Percentiles rank a stretch among this genome's conserved stretches.
Evolutionary conservation across 2,329 filamentous ascomycete genomes (phyloP).

Genomic region (Chrysosporium keratinophilum): DNA sequence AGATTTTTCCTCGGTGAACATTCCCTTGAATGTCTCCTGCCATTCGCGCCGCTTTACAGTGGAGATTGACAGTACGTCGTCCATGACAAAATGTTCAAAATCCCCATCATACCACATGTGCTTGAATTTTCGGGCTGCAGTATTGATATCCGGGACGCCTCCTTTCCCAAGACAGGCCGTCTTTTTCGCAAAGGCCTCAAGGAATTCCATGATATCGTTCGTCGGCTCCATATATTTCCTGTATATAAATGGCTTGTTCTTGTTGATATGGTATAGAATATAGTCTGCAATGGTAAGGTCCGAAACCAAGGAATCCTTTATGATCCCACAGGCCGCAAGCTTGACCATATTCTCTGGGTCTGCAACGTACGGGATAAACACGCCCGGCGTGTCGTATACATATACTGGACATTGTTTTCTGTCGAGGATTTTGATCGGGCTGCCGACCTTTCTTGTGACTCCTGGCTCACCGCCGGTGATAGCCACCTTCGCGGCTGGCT

Average conservation of each 20-base stretch:
- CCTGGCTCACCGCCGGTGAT: constrained; percentile 79
- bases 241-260: constrained; percentile 53
- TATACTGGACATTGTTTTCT: constrained; percentile 54
- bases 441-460: constrained; percentile 74
- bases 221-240: constrained; percentile 57
- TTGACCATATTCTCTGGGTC: constrained; percentile 87
- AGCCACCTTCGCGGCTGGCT: constrained; percentile 42
- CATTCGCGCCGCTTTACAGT: constrained; percentile 39
- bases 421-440: constrained; percentile 69
- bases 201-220: constrained; percentile 67
- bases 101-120: constrained; percentile 70
- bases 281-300: constrained; percentile 77
- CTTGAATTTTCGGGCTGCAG: constrained; percentile 68
- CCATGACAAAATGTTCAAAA: constrained; percentile 67
- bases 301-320: constrained; percentile 78
- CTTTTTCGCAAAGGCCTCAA: constrained; percentile 59
- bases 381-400: constrained; percentile 82
- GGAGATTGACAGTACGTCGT: constrained; percentile 56
- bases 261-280: constrained; percentile 74
- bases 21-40: constrained; percentile 22
- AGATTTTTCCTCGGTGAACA: constrained; percentile 38
- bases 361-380: constrained; percentile 85
- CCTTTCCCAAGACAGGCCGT: constrained; percentile 68
- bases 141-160: constrained; percentile 58
- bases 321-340: constrained; percentile 78